Evolutionary conservation across 495 filamentous ascomycete species (phyloP).

Genomic region (Chaetomium tenue): DNA sequence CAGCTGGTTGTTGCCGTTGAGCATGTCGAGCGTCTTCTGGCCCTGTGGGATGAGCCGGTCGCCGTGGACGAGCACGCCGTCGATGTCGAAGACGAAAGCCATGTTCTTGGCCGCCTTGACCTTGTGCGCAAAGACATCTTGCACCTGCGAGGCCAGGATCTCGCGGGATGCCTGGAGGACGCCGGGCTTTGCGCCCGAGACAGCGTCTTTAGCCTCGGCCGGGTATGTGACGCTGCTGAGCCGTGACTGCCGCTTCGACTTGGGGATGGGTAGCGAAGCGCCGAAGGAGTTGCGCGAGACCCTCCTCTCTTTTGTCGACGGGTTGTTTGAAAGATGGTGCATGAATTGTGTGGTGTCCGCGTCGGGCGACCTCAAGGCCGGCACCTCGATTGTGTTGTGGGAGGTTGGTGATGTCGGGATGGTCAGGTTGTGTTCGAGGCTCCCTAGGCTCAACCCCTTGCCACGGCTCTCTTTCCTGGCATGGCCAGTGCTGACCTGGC

Average conservation of each 20-base stretch:
- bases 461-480: conserved; percentile 1
- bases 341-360: conserved; percentile 68
- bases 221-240: conserved; percentile 53
- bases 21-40: conserved; percentile 56
- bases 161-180: conserved; percentile 59
- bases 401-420: conserved; percentile 29
- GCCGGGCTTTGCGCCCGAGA: conserved; percentile 27
- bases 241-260: conserved; percentile 66
- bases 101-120: conserved; percentile 64
- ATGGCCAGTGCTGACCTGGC: conserved; percentile 22
- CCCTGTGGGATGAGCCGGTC: conserved; percentile 63
- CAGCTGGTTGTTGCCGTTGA: conserved; percentile 66
- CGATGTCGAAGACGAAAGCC: conserved; percentile 67
- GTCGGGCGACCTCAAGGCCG: conserved; percentile 65
- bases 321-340: conserved; percentile 67
- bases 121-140: conserved; percentile 68
- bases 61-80: conserved; percentile 64
- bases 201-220: conserved; percentile 40
- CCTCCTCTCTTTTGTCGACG: conserved; percentile 64
- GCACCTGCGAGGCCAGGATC: conserved; percentile 68
- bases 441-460: conserved; percentile 21
- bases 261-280: conserved; percentile 70
- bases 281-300: conserved; percentile 79
- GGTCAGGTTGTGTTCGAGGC: conserved; percentile 22
- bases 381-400: conserved; percentile 64